Conservation (phyloP, 2,329 filamentous ascomycete species). For the Nannizziopsis arthrosporioides region DNA sequence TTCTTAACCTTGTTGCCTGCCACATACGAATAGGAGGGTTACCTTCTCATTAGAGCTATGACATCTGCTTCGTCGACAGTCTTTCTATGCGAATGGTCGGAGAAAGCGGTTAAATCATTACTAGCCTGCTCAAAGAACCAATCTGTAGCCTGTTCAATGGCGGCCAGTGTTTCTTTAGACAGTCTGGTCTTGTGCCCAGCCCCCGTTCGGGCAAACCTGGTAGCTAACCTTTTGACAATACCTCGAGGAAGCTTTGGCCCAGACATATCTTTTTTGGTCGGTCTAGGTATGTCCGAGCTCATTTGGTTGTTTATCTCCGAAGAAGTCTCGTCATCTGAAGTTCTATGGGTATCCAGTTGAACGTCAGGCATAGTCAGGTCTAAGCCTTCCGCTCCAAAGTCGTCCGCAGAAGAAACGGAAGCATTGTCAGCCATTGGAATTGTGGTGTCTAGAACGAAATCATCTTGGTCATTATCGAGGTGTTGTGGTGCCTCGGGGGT, state of each 20-base stretch:
- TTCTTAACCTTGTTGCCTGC: conserved; percentile 16
- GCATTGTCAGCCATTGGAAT: conserved; percentile 20
- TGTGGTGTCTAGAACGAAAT: conserved; percentile 25
- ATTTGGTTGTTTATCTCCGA: not conserved
- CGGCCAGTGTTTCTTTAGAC: conserved; percentile 59
- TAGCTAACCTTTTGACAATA: conserved; percentile 56
- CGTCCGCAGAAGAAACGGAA: conserved; percentile 20
- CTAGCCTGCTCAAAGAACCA: conserved; percentile 87
- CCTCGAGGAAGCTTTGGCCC: conserved; percentile 63
- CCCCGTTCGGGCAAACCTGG: conserved; percentile 56
- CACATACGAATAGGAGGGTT: conserved; percentile 27
- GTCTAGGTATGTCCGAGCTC: conserved; percentile 34
- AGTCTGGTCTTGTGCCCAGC: conserved; percentile 57
- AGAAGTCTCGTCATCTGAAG: too few relatives aligned
- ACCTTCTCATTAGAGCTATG: conserved; percentile 72
- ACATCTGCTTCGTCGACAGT: conserved; percentile 80
- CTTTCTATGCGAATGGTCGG: conserved; percentile 68
- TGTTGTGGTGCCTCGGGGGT: conserved; percentile 26
- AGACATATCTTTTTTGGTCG: conserved; percentile 60
- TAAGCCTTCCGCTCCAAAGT: conserved; percentile 24
- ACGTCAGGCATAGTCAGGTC: conserved; percentile 22
- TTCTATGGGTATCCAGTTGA: too few relatives aligned
- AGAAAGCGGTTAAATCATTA: conserved; percentile 68
- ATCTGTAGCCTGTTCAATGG: conserved; percentile 68
- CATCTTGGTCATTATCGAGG: conserved; percentile 25